Base-by-base conservation (phyloP, 139 green algal genomes). In the Eudorina sp. region DNA sequence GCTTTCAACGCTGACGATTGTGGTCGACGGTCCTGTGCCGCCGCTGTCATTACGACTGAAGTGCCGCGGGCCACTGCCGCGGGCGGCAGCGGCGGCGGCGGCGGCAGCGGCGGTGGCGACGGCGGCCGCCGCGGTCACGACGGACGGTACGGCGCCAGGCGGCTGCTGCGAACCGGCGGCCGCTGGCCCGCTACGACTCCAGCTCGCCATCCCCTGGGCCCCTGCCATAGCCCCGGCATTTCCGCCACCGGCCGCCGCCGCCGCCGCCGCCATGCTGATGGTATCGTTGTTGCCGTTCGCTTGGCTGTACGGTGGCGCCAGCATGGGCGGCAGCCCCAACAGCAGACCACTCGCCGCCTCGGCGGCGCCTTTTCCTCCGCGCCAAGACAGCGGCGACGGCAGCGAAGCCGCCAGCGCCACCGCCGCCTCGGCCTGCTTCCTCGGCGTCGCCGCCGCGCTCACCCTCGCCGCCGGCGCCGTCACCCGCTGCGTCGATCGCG, bases 21-120 rank as follows among this genome's bases (percentile, higher is more conserved):
- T 19, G 41, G 36, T 19, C 11, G 45, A 27, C 23, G 9, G 45
- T 46, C 19, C 18, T 7, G 73, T 83, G 75, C 51, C 51, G 21
- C 31, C 75, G 46, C 75, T 83, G 75, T 51, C 69, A 36, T 51
- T 48, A 34, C 75, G 75, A 16, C 75, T 69, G 51, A 36, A 51
- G 51, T 55, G 46, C 74, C 74, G 46, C 31, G 27, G 34, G 70
- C 70, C 4, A 41, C 43, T 16, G 36, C 62, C 5, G 29, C n/a
- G 25, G 19, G 40, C 34, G 23, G 27, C 31, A 72, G 62, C 62
- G 16, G 62, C 27, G 11, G 19, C 62, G 31, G 62, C 16, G 11
- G 62, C n/a, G n/a, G n/a, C n/a, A n/a, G n/a, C n/a, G n/a, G n/a
- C n/a, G n/a, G n/a, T n/a, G n/a, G n/a, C n/a, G n/a, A n/a, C n/a